A percentile compares a stretch with the other conserved stretches of the same genome.
phyloP scores from a whole-genome alignment of 768 basidiomycete genomes.

The Lyophyllum shimeji region DNA sequence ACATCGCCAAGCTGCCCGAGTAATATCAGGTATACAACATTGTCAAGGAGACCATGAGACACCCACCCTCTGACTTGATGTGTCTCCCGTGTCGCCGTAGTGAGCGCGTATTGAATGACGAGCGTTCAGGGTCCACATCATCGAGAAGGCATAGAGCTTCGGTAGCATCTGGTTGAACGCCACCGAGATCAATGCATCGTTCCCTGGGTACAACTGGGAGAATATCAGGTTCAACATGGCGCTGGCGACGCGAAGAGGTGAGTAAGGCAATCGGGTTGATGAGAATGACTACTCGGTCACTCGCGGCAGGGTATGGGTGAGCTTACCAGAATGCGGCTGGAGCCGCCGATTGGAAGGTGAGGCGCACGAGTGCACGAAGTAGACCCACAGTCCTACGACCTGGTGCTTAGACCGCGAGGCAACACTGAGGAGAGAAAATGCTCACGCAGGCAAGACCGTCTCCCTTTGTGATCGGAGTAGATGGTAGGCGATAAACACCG shows the following conservation, averaged over 20 bases:
- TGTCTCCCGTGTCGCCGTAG: conserved; percentile 3
- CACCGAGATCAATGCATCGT: conserved; percentile 22
- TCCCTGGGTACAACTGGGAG: conserved; percentile 26
- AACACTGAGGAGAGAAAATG: background rate
- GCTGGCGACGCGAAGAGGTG: conserved; percentile 17
- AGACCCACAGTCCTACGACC: conserved; percentile 24
- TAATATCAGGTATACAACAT: too few species aligned
- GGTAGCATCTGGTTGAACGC: conserved; percentile 30
- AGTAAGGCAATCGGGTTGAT: too few species aligned
- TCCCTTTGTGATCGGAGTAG: conserved; percentile 27
- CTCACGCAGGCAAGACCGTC: conserved; percentile 28
- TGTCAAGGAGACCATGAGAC: background rate
- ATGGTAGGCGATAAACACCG: conserved; percentile 25
- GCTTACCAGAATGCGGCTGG: conserved; percentile 20
- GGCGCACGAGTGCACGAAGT: conserved; percentile 27
- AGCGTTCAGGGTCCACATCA: conserved; percentile 38
- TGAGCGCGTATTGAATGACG: conserved; percentile 22
- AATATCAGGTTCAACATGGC: conserved; percentile 35
- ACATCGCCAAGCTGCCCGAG: conserved; percentile 1
- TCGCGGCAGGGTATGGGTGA: background rate
- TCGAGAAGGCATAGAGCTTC: conserved; percentile 33
- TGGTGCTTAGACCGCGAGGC: background rate
- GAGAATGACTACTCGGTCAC: too few species aligned
- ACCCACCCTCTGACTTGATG: conserved; percentile 6
- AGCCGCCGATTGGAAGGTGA: conserved; percentile 31